A percentile compares a stretch with the other conserved stretches of the same genome.
phyloP scores from a whole-genome alignment of 2,329 filamentous ascomycete genomes.

The Orbilia oligospora region DNA sequence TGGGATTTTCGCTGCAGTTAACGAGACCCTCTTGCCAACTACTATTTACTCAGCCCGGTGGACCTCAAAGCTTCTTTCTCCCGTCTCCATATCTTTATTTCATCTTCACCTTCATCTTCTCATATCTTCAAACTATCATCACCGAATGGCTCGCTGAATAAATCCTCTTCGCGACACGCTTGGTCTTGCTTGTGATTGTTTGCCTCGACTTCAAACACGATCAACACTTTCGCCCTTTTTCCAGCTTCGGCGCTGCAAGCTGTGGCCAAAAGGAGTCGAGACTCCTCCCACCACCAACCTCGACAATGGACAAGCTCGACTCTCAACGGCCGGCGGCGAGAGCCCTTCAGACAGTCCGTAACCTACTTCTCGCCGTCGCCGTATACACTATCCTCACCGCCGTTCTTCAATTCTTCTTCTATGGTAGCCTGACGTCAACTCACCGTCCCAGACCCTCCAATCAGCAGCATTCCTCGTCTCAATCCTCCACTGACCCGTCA shows the following conservation, averaged over 20 bases:
- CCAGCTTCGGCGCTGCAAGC: conserved; percentile 31
- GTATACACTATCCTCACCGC: conserved; percentile 51
- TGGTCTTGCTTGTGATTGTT: background rate
- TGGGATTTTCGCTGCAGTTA: conserved; percentile 11
- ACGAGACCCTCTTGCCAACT: conserved; percentile 3
- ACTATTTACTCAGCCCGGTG: conserved; percentile 7
- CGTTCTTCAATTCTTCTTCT: conserved; percentile 56
- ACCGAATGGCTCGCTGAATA: conserved; percentile 25
- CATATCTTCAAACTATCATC: background rate
- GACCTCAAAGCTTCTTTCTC: conserved; percentile 12
- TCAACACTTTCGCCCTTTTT: conserved; percentile 44
- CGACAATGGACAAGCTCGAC: conserved; percentile 55
- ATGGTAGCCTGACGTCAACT: conserved; percentile 54
- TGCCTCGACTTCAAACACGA: conserved; percentile 34
- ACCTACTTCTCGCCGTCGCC: conserved; percentile 50
- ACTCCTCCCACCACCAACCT: conserved; percentile 2
- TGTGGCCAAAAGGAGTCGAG: conserved; percentile 44
- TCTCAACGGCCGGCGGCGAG: conserved; percentile 53
- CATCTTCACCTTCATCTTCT: background rate
- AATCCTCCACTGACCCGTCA: conserved; percentile 9
- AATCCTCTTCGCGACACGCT: conserved; percentile 2
- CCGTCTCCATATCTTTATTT: background rate
- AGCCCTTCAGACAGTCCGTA: conserved; percentile 53
- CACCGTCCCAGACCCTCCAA: conserved; percentile 12
- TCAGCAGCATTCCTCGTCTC: conserved; percentile 3